Evolutionary conservation across 495 filamentous ascomycete genomes (phyloP).

Genomic region (Corynascus novoguineensis): DNA sequence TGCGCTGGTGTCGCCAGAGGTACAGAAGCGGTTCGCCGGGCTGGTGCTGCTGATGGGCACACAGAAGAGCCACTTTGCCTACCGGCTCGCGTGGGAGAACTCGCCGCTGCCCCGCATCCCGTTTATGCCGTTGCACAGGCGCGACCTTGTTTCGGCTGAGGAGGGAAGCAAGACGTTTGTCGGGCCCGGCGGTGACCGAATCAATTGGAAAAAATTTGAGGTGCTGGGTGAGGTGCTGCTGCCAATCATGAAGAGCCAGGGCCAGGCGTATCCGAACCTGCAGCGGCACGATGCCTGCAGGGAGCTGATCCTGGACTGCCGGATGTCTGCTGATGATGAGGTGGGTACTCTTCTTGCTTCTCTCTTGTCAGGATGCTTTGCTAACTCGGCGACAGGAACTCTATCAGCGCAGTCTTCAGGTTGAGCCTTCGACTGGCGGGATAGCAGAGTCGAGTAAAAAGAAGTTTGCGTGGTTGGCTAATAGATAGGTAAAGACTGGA

Average conservation of each 20-base stretch:
- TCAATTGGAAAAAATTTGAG: constrained; percentile 99
- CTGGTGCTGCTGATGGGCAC: constrained; percentile 90
- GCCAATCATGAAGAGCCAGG: constrained; percentile 85
- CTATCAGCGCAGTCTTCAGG: constrained; percentile 53
- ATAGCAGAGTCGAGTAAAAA: constrained; percentile 42
- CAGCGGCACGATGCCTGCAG: constrained; percentile 58
- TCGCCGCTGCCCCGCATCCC: constrained; percentile 84
- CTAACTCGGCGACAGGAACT: constrained; percentile 43
- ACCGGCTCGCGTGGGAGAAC: constrained; percentile 95
- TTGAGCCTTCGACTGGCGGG: constrained; percentile 44
- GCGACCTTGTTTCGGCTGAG: constrained; percentile 85
- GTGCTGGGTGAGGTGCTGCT: constrained; percentile 89
- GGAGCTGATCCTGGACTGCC: constrained; percentile 65
- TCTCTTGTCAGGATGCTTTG: neutral
- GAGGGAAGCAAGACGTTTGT: constrained; percentile 89
- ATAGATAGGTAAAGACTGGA: constrained; percentile 15
- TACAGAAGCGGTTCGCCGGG: constrained; percentile 77
- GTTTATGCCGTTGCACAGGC: constrained; percentile 83
- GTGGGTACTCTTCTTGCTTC: constrained; percentile 31
- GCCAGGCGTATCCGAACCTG: constrained; percentile 70
- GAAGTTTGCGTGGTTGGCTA: constrained; percentile 56
- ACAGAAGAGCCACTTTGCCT: constrained; percentile 85
- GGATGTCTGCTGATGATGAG: constrained; percentile 55
- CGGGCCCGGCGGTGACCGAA: constrained; percentile 62
- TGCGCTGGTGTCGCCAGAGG: constrained; percentile 62